Evolutionary conservation across 495 filamentous ascomycete genomes (phyloP).

Genomic region (Xylaria castorea): DNA sequence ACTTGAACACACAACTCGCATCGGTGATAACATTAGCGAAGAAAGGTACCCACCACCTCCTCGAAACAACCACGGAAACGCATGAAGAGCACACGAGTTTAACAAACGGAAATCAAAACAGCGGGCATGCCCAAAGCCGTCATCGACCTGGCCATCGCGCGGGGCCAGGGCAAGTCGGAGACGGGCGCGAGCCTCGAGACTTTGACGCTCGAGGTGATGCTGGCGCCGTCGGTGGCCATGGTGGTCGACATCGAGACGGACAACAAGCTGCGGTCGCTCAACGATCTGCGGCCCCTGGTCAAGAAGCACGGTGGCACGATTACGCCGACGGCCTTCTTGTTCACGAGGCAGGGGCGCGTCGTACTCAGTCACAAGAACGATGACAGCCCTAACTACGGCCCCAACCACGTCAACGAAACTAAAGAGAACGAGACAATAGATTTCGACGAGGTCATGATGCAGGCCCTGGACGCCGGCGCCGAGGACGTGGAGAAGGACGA

Average conservation of each 20-base stretch:
- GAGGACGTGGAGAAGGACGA: slow-evolving; percentile 78
- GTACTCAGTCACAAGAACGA: slow-evolving; percentile 75
- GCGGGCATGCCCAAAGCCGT: slow-evolving; percentile 79
- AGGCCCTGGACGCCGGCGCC: slow-evolving; percentile 84
- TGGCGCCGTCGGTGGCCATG: slow-evolving; percentile 77
- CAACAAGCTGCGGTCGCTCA: slow-evolving; percentile 71
- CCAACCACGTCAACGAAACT: slow-evolving; percentile 62
- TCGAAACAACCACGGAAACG: neutral
- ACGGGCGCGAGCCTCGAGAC: slow-evolving; percentile 75
- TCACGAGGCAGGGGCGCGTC: slow-evolving; percentile 76
- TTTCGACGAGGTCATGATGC: slow-evolving; percentile 80
- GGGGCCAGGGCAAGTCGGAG: slow-evolving; percentile 81
- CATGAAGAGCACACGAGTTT: neutral
- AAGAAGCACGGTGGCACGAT: slow-evolving; percentile 71
- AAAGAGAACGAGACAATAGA: slow-evolving; percentile 55
- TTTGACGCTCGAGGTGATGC: slow-evolving; percentile 80
- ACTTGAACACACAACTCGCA: slow-evolving; percentile 75
- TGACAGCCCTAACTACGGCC: slow-evolving; percentile 73
- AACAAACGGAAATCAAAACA: slow-evolving; percentile 30
- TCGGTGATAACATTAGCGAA: slow-evolving; percentile 78
- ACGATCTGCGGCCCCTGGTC: slow-evolving; percentile 71
- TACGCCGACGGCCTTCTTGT: slow-evolving; percentile 81
- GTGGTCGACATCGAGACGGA: slow-evolving; percentile 83
- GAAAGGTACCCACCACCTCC: slow-evolving; percentile 61
- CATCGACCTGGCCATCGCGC: slow-evolving; percentile 83